Evolutionary conservation across 1,139 yeast genomes (phyloP).

Genomic region (Tardiomyces blankii): DNA sequence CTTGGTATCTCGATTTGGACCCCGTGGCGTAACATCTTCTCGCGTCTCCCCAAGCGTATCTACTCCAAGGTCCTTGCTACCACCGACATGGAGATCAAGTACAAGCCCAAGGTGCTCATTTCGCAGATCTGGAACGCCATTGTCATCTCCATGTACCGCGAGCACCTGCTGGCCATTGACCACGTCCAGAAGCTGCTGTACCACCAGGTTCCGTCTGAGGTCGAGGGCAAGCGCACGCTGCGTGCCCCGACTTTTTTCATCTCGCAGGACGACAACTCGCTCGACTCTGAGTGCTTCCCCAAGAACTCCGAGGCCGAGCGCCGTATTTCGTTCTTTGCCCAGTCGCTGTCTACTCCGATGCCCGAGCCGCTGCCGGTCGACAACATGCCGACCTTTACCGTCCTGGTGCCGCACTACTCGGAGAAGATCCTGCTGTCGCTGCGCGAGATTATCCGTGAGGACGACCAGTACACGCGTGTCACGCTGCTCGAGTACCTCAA

Average conservation of each 20-base stretch:
- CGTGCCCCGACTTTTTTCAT: constrained; percentile 99
- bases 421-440: constrained; percentile 91
- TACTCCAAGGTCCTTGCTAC: constrained; percentile 96
- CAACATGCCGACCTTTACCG: constrained; percentile 98
- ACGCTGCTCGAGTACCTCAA: constrained; percentile 92
- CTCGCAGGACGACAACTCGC: constrained; percentile 92
- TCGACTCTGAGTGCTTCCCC: constrained; percentile 94
- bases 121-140: constrained; percentile 99
- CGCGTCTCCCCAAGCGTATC: constrained; percentile 96
- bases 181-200: constrained; percentile 94
- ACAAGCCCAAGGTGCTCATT: constrained; percentile 95
- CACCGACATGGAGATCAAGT: constrained; percentile 97
- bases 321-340: constrained; percentile 98
- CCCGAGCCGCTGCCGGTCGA: constrained; percentile 98
- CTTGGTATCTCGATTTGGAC: constrained; percentile 97
- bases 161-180: constrained; percentile 91
- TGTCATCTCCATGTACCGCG: constrained; percentile 97
- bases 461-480: constrained; percentile 95
- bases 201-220: constrained; percentile 89
- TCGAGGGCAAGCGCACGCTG: constrained; percentile 95
- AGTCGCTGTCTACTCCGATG: constrained; percentile 94
- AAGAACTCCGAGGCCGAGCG: constrained; percentile 96
- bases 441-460: constrained; percentile 97
- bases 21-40: constrained; percentile 98
- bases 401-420: constrained; percentile 93